Base-by-base conservation (phyloP, 192 early-diverging fungal species). In the Podila epigama region DNA sequence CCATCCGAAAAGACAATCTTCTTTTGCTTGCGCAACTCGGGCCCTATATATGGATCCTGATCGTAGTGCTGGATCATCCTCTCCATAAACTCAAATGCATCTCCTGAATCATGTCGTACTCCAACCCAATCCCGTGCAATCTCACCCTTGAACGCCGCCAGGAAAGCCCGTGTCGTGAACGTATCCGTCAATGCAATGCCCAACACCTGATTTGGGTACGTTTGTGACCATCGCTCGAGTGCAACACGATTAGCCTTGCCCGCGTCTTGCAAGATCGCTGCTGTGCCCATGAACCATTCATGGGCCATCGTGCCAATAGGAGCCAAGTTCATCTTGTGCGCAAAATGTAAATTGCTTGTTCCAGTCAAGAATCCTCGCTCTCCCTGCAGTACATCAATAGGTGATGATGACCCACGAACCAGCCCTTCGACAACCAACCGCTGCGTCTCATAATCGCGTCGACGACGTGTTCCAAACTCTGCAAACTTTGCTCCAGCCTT, bases 241-340 rank as follows among this genome's bases (percentile, higher is more conserved):
- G 92, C 86, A 39, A 82, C 73, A 22, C 71, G 64, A 60, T 93
- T 92, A 4, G 85, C 92, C 27, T 84, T 67, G 27, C 79, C 62
- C 12, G 88, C 83, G n/a, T 83, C 83, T 36, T 87, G 84, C 18
- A 94, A 55, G 31, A 77, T 77, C 1, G 89, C 92, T 8, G 91
- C 89, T 25, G 89, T 79, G 0, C 82, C 92, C 92, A 93, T 93
- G 63, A 85, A 89, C 85, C 89, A 92, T 56, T 94, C 92, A 60
- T 94, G 92, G 3, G 90, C 92, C 68, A 84, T 75, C 5, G 80
- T 81, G 5, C 81, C 80, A 27, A 87, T 81, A 1, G 82, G 85
- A 7, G 58, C 18, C 16, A 89, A 44, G 9, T 68, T 53, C 58
- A 83, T 79, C 35, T 82, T 68, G 62, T 80, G 83, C 1, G 92